Evolutionary conservation across 768 basidiomycete genomes (phyloP), one percentile per base, ranked within the genome.

Genomic region (Fomitopsis pulvina): DNA sequence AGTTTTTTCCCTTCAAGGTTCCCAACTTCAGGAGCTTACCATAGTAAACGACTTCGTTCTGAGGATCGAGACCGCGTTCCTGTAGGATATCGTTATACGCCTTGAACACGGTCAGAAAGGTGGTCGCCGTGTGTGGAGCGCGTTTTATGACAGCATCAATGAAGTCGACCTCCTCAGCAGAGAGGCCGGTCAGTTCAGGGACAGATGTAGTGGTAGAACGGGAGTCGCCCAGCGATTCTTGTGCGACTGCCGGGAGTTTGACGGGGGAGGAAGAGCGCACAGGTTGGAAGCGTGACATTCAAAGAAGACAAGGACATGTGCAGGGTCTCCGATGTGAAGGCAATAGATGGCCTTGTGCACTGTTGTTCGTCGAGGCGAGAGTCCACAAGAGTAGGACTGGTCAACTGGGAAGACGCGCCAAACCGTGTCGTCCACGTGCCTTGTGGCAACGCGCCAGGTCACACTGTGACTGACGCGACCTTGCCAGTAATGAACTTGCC

Each of bases 21-120:
- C 87, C 87, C 2, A 94, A 71, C 64, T 92, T 91, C 52, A 94
- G 68, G 26, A 94, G 66, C 63, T 89, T 87, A 18, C 81, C 80
- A 63, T 92, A 94, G 60, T 85, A 88, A 3, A 83, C 71, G 9
- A 87, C 86, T 63, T 92, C 91, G 7, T 77, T 72, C 54, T 83
- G 80, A 20, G 83, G 76, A 53, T 91, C 86, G n/a, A 92, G 66
- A 2, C 84, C 84, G 2, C 82, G 76, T 56, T 87, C 84, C 51
- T 77, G 75, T 21, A 92, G 68, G 20, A 91, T 78, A 50, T 87
- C 82, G 59, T 83, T 87, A 66, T 93, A 92, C 0, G 89, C 85
- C 61, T 87, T 89, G 73, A 90, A 83, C n/a, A 91, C 78, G 4
- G 79, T 77, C 32, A 88, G 72, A 60, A 92, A 92, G 0, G 85